Base-by-base conservation (phyloP, 2,329 filamentous ascomycete genomes). In the Pseudocercospora fuligena region DNA sequence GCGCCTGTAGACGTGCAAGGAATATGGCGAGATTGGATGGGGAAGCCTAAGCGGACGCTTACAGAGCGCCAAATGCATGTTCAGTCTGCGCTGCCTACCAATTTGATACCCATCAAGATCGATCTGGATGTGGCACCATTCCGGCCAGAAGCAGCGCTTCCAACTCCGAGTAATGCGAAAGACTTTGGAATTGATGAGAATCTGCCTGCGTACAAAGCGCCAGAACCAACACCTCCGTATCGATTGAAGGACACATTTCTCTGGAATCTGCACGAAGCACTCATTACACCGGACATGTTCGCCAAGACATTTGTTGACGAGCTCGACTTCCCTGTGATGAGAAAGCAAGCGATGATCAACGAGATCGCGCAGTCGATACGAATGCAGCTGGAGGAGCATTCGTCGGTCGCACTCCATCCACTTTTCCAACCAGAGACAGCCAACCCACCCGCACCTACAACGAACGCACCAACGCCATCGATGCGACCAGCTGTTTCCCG, bases 11-110 rank as follows among this genome's bases (percentile, higher is more conserved):
- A 94, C 23, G 85, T 97, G 19, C 94, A 97, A 79, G 92, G 92
- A 66, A 92, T 97, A 74, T 97, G 93, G 89, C 88, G 94, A 76
- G 94, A 97, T 73, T 98, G 94, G 94, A 97, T 97, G 88, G 88
- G 91, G 67, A 93, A 94, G 80, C 83, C 82, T 11, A 84, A 83
- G 73, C 78, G 82, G 60, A 79, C 77, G 9, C 66, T 78, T 67
- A 87, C 87, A 60, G 87, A 89, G 72, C 83, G 85, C 72, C 88
- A 90, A 75, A 81, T 87, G 63, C 83, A 88, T 71, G 84, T 86
- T 27, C 88, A 90, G 77, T 89, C 92, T 40, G 89, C 88, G 59
- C 86, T 99, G 40, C 95, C 95, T 4, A 86, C 97, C 60, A 97
- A 93, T 0, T 85, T 98, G 61, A 94, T 99, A 66, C 95, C 95